Percentiles rank a stretch among this genome's conserved stretches.
These are phyloP conservation scores for Cyberlindnera mississippiensis DNA, from an alignment of 805 yeast genomes.

Conservation along the genomic window DNA sequence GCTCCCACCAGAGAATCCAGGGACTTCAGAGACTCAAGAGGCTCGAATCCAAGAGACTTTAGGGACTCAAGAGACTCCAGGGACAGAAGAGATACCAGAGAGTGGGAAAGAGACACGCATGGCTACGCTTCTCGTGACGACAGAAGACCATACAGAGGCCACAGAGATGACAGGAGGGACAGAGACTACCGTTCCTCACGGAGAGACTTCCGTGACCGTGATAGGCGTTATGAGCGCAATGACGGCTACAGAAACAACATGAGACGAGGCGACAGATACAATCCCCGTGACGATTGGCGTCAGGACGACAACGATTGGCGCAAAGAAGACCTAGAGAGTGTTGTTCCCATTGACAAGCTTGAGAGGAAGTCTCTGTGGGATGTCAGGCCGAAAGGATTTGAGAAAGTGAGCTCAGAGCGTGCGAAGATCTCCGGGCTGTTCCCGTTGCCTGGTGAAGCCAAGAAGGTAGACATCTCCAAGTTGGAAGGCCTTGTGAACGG, in stretches of 20 bases:
- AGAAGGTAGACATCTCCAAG: conserved; percentile 29
- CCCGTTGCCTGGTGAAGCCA: conserved; percentile 65
- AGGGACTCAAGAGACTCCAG: conserved; percentile 4
- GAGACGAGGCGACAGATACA: no score
- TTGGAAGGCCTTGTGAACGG: conserved; percentile 30
- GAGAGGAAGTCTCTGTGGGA: conserved; percentile 64
- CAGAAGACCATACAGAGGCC: conserved; percentile 2
- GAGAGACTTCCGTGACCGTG: conserved; percentile 9
- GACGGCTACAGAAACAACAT: conserved; percentile 5
- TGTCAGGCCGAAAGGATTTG: conserved; percentile 65
- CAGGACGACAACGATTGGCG: conserved; percentile 1
- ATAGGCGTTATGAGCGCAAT: conserved; percentile 1
- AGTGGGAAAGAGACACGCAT: no score
- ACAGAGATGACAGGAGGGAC: conserved; percentile 5
- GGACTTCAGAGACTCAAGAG: conserved; percentile 2
- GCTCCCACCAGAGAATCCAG: conserved; percentile 3
- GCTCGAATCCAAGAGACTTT: no score
- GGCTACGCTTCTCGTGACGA: no score
- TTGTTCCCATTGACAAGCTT: conserved; percentile 48
- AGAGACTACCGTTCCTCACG: conserved; percentile 10
- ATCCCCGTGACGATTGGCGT: background rate
- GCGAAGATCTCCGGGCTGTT: conserved; percentile 80
- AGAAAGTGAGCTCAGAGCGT: conserved; percentile 65
- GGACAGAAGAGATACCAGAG: background rate
- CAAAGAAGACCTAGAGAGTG: conserved; percentile 34